Base-by-base conservation (phyloP, 192 early-diverging fungal species). In the Linnemannia hyalina region DNA sequence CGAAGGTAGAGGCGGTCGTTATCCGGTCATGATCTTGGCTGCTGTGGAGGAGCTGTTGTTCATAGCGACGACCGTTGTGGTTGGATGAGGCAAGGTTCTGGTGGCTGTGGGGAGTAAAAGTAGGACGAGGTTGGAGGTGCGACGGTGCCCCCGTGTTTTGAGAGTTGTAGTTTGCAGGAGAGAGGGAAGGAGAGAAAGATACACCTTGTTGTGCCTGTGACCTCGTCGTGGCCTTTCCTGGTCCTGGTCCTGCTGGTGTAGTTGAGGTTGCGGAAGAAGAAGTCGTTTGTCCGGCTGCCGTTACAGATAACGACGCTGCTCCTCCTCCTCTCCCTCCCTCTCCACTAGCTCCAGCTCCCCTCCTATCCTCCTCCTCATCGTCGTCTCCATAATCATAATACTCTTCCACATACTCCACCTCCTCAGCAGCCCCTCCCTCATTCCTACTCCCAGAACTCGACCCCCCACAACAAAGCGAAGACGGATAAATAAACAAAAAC, bases 401-500 rank as follows among this genome's bases (percentile, higher is more conserved):
- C 32, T 69, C 42, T 6, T 77, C 76, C 63, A 32, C 26, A 3
- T 36, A 32, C 32, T 69, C 42, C 16, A 70, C 76, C 63, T 63
- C 55, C 9, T 38, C 76, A 0, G 46, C n/a, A 9, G 20, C 18
- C 18, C 18, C 44, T 29, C 11, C n/a, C 42, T 40, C 40, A 36
- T 46, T 7, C 60, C 42, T 26, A 32, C n/a, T 36, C 22, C 9
- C 10, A 6, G 7, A 10, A 65, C 11, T 29, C 55, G 55, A 26
- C 55, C 5, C 52, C 55, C 60, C 26, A 15, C 60, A 65, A 11
- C 29, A 65, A 32, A 60, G 57, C 57, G 60, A 65, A 3, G 76
- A 70, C 0, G 82, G 36, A 9, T 79, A 79, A 16, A 85, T 52
- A 20, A 80, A 49, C 15, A 85, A 70, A 18, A 76, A 32, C 1